phyloP scores from a whole-genome alignment of 805 yeast genomes.

The Pichia occidentalis region DNA sequence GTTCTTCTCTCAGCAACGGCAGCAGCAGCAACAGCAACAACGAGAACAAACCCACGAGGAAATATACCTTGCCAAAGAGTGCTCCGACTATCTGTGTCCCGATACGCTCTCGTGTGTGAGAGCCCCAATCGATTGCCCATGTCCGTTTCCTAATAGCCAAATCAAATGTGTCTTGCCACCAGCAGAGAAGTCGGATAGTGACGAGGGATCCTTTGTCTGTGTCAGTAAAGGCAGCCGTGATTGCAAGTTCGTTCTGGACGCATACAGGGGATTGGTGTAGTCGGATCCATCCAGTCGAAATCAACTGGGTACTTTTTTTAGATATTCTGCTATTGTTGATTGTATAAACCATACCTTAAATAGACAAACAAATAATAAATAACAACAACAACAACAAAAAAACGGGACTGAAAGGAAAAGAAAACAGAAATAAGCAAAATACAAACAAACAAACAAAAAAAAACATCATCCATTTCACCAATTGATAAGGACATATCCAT shows the following conservation, averaged over 20 bases:
- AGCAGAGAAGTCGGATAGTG: constrained; percentile 27
- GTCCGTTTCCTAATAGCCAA: constrained; percentile 83
- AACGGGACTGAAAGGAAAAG: not conserved
- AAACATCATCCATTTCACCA: too few species aligned
- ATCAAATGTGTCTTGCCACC: constrained; percentile 68
- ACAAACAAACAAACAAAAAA: not conserved
- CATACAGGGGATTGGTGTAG: constrained; percentile 52
- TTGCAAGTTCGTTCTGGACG: constrained; percentile 79
- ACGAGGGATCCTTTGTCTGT: constrained; percentile 55
- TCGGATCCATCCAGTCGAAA: not conserved
- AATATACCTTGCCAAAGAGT: constrained; percentile 24
- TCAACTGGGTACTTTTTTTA: too few species aligned
- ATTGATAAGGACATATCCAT: too few species aligned
- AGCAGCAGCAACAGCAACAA: constrained; percentile 27
- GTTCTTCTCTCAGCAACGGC: constrained; percentile 15
- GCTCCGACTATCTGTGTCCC: constrained; percentile 70
- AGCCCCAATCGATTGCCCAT: constrained; percentile 70
- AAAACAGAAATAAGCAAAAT: not conserved
- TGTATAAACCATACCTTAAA: too few species aligned
- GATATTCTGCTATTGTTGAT: too few species aligned
- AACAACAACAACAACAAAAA: too few species aligned
- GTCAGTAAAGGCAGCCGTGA: constrained; percentile 75
- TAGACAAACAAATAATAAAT: too few species aligned
- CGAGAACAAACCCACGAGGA: constrained; percentile 33
- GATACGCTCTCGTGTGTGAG: constrained; percentile 77